phyloP scores from a whole-genome alignment of 2,329 filamentous ascomycete species.

The Aureobasidium pullulans region DNA sequence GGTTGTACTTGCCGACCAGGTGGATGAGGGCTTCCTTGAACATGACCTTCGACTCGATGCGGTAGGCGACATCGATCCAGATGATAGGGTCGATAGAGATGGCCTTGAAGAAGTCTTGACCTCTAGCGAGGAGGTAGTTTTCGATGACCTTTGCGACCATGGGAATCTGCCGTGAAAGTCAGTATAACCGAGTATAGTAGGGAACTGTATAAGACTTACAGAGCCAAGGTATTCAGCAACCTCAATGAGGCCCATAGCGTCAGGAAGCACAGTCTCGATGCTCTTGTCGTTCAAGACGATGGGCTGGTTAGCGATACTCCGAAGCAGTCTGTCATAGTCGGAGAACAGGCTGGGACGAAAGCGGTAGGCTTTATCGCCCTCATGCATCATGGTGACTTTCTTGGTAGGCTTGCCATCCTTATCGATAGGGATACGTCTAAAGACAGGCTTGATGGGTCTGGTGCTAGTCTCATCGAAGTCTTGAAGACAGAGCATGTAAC shows the following conservation, averaged over 20 bases:
- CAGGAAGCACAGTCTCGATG: conserved; percentile 33
- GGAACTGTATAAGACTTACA: conserved; percentile 18
- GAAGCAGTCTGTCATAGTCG: conserved; percentile 38
- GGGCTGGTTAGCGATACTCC: conserved; percentile 39
- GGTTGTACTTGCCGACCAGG: conserved; percentile 35
- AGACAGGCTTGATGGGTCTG: conserved; percentile 7
- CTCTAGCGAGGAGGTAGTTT: conserved; percentile 40
- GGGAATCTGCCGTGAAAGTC: conserved; percentile 19
- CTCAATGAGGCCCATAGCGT: conserved; percentile 35
- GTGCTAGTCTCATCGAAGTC: conserved; percentile 14
- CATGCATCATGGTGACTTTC: neutral
- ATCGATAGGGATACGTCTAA: conserved; percentile 18
- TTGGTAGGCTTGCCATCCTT: conserved; percentile 16
- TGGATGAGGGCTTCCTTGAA: conserved; percentile 42
- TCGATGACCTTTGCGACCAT: conserved; percentile 41
- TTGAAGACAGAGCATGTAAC: conserved; percentile 21
- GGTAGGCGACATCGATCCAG: conserved; percentile 41
- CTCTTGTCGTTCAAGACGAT: conserved; percentile 34
- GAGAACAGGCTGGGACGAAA: conserved; percentile 17
- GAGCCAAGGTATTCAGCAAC: conserved; percentile 42
- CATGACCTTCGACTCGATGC: conserved; percentile 39
- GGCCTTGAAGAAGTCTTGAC: conserved; percentile 38
- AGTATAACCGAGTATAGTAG: neutral
- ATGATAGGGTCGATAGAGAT: conserved; percentile 36
- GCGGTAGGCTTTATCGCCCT: neutral